Evolutionary conservation across 352 stramenopile genomes (phyloP), one percentile per base, ranked within the genome.

Genomic region (Pythium sp.): DNA sequence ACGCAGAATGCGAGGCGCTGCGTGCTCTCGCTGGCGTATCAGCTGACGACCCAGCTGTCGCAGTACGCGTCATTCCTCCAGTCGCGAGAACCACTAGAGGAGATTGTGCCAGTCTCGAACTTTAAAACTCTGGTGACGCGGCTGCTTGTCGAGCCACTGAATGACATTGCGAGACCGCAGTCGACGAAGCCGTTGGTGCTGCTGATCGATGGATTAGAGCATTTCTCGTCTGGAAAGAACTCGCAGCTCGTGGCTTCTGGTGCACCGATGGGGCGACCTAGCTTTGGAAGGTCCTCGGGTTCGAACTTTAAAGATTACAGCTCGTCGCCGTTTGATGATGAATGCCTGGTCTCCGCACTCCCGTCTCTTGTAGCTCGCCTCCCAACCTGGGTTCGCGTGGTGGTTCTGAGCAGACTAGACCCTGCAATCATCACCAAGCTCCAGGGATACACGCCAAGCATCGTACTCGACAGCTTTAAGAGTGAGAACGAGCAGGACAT

Each of bases 91-190:
- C 85, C 85, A 0, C 66, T 93, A 2, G 85, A 93, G 61, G 85
- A 93, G 67, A 76, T 93, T 55, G 83, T 93, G 3, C 81, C 83
- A 0, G 80, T 93, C n/a, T 90, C 85, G 30, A 87, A 76, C 8
- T 87, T 93, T 34, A 70, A 72, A 6, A 74, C 76, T 38, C 65
- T 93, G 15, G 65, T 92, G 12, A 68, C 75, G 0, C 75, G 85
- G 7, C 46, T 93, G 43, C 69, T 93, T 18, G 71, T 93, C 8
- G 76, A 76, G 4, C 85, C 85, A n/a, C 64, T 93, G 56, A 90
- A 83, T 53, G 75, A 83, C 12, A 93, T 93, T 65, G 80, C 83
- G 0, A 64, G 79, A 4, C 80, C 73, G 24, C 67, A 79, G n/a
- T 74, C 72, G 12, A 72, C 75, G n/a, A 90, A 82, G 54, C 79